These are phyloP conservation scores for Coemansia sp. DNA, from an alignment of 192 early-diverging fungal genomes.

Conservation along the genomic window DNA sequence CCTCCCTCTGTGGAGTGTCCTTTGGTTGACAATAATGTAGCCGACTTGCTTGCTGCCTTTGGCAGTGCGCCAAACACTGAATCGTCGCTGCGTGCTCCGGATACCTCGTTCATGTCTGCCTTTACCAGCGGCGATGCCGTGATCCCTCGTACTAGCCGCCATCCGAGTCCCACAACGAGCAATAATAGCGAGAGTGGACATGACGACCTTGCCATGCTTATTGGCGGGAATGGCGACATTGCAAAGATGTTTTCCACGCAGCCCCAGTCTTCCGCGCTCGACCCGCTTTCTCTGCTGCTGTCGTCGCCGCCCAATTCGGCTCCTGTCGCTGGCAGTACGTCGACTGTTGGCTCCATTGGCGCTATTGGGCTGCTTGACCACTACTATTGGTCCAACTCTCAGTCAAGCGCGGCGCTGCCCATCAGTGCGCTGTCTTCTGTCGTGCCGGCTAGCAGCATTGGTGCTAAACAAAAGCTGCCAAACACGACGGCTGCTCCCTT, in stretches of 20 bases:
- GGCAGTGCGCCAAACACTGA: background rate
- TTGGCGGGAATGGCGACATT: slow-evolving; percentile 9
- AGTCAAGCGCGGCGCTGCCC: background rate
- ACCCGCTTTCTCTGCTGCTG: slow-evolving; percentile 35
- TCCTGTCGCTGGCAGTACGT: background rate
- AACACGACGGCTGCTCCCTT: background rate
- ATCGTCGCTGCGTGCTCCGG: background rate
- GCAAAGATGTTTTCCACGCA: background rate
- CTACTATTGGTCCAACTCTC: slow-evolving; percentile 15
- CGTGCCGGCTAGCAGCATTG: slow-evolving; percentile 11
- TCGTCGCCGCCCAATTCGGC: slow-evolving; percentile 28
- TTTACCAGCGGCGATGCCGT: slow-evolving; percentile 24
- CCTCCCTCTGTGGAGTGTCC: background rate
- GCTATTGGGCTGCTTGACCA: slow-evolving; percentile 6
- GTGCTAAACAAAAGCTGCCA: background rate
- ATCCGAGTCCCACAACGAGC: slow-evolving; percentile 27
- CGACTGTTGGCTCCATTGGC: background rate
- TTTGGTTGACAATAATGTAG: slow-evolving; percentile 36
- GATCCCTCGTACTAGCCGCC: slow-evolving; percentile 31
- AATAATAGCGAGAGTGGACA: slow-evolving; percentile 40
- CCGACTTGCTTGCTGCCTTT: slow-evolving; percentile 28
- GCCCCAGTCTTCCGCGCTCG: slow-evolving; percentile 11
- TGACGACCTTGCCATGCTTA: slow-evolving; percentile 27
- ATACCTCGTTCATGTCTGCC: background rate
- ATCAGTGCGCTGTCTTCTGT: background rate